Base-by-base conservation (phyloP, 805 yeast genomes). In the Vanderwaltozyma verrucispora region DNA sequence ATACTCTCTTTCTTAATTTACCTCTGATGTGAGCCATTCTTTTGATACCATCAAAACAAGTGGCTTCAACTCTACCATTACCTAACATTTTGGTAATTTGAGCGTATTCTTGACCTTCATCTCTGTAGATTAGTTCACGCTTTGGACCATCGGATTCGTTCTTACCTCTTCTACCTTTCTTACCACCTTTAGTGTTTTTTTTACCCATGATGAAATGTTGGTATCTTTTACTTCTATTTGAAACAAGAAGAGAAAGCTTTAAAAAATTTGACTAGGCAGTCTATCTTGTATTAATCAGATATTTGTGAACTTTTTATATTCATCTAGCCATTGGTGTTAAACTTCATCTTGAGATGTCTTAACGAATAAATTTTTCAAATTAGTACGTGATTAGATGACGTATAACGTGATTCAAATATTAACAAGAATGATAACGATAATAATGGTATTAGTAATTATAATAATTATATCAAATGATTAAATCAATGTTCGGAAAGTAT, bases 1-100 rank as follows among this genome's bases (percentile, higher is more conserved):
- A 92, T 44, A 92, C 98, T 76, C 89, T 92, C 80, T 92, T 92
- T 75, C 99, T 84, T 68, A 92, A 75, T 63, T 92, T 92, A 55
- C 99, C 99, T 74, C 99, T 85, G 59, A 92, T 92, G 61, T 89
- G 98, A 15, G 95, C 98, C 76, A 87, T 75, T 71, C 99, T 80
- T 62, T 78, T 84, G 51, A 72, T 71, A 48, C 95, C 96, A 59
- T 92, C 99, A 58, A 92, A 92, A 69, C 98, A 92, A 35, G 78
- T 64, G 38, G 95, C 96, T 63, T 88, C 95, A 39, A 92, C 80
- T 66, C 98, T 79, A 48, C 98, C 97, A 60, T 88, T 88, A 63
- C 99, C 99, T 53, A 92, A 77, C 96, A 92, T 89, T 68, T 87
- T 89, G 63, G 89, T 77, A 60, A 92, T 92, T 69, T 94, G 98